Base-by-base conservation (phyloP, 1,284 basidiomycete genomes). In the Ceratobasidium sp. region DNA sequence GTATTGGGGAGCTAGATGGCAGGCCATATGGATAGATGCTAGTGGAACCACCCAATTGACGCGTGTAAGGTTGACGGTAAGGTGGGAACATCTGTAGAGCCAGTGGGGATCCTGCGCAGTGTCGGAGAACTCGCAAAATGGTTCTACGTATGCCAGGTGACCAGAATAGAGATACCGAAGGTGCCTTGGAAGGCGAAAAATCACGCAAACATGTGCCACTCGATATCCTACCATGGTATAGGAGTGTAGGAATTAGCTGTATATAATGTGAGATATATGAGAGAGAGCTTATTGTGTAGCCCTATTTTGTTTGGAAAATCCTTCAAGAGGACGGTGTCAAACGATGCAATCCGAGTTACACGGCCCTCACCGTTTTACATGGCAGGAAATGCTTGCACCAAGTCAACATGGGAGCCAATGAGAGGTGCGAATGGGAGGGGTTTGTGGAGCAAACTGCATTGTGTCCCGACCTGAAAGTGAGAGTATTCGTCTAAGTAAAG, bases 1-100 rank as follows among this genome's bases (percentile, higher is more conserved):
- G 29, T 31, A 53, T n/a, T 50, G 47, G 7, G 64, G 64, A 31
- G 64, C 64, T 0, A 66, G 24, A 19, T 66, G 64, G 9, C 47
- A 51, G 1, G 64, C 29, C 64, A 66, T 66, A 1, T 33, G 27
- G 19, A 66, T n/a, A n/a, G 3, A 17, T 5, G 64, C 29, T 0
- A 66, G 64, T 17, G 64, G 64, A 5, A 66, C 29, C 8, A 66
- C 64, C 1, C 14, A 27, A 11, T 9, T 19, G 1, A n/a, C 41
- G 9, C 45, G 19, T 24, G 22, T 41, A 2, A 27, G 22, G 17
- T 44, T 45, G n/a, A n/a, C n/a, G 8, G 24, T 14, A 29, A 29
- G 31, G 7, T n/a, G 11, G 45, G 27, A 24, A 1, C 44, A 47
- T 2, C 44, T 44, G 0, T 11, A 19, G 45, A 47, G 48, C 7